phyloP scores from a whole-genome alignment of 2,329 filamentous ascomycete genomes.

The Trichoderma endophyticum region DNA sequence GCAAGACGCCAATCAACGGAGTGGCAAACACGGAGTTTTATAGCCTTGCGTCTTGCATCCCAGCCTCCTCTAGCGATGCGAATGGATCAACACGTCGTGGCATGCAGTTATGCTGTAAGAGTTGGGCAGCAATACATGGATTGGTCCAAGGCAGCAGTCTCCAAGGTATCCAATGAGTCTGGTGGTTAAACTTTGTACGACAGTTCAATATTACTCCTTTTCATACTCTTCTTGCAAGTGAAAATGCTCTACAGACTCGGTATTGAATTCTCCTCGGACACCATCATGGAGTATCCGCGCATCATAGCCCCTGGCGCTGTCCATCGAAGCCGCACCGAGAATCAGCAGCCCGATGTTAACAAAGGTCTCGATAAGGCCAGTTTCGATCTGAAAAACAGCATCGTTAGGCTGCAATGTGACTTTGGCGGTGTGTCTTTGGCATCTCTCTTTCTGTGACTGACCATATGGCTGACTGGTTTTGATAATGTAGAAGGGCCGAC shows the following conservation, averaged over 20 bases:
- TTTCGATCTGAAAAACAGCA: not conserved
- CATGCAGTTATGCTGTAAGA: not conserved
- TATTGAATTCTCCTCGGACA: not conserved
- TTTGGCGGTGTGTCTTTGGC: not conserved
- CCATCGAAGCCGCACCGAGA: not conserved
- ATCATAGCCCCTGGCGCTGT: not conserved
- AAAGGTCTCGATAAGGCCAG: not conserved
- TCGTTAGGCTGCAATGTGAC: constrained; percentile 1
- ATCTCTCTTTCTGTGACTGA: not conserved
- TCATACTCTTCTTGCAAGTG: not conserved
- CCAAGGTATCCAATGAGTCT: not conserved
- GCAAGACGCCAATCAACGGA: not conserved
- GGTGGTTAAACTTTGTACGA: not conserved
- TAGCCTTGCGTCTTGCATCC: not conserved
- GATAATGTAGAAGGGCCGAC: not conserved
- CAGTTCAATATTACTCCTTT: not conserved
- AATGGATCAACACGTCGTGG: not conserved
- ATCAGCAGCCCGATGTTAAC: not conserved
- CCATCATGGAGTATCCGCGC: not conserved
- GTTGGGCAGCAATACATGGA: not conserved
- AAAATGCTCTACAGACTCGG: not conserved
- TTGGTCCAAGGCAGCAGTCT: not conserved
- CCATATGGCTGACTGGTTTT: not conserved
- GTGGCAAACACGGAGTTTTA: not conserved
- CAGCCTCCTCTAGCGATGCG: not conserved